Conservation (phyloP, 2,329 filamentous ascomycete species). For the Paraphoma sp. region DNA sequence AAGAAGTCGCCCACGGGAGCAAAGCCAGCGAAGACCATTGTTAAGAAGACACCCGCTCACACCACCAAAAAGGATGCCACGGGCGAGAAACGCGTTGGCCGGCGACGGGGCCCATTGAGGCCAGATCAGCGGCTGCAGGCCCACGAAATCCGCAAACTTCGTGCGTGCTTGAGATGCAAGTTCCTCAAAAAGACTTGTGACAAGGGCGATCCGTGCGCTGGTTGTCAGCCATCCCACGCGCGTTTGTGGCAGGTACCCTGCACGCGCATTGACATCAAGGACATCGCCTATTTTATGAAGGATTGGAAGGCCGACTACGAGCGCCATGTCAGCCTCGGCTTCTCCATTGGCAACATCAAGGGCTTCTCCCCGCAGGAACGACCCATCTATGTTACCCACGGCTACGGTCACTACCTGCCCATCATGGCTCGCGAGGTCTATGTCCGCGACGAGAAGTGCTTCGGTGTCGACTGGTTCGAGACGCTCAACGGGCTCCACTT, state of each 20-base stretch:
- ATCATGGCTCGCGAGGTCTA: constrained; percentile 94
- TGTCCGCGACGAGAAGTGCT: constrained; percentile 89
- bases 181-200: constrained; percentile 99
- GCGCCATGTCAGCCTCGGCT: constrained; percentile 82
- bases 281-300: constrained; percentile 98
- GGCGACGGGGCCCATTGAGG: constrained; percentile 85
- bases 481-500: constrained; percentile 78
- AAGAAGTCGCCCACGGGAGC: constrained; percentile 69
- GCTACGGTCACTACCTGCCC: constrained; percentile 90
- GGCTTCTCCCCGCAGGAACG: constrained; percentile 71
- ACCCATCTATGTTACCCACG: constrained; percentile 91
- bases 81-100: constrained; percentile 90
- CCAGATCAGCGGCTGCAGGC: constrained; percentile 96
- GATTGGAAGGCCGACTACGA: constrained; percentile 98
- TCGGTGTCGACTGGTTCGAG: constrained; percentile 94
- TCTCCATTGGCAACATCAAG: constrained; percentile 95
- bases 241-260: constrained; percentile 97
- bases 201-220: constrained; percentile 93
- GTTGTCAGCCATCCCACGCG: constrained; percentile 94
- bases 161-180: constrained; percentile 94
- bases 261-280: constrained; percentile 98
- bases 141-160: constrained; percentile 92
- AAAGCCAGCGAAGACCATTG: constrained; percentile 84
- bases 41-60: constrained; percentile 73
- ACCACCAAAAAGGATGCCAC: constrained; percentile 76